phyloP scores from a whole-genome alignment of 805 yeast species.

The Kuraishia capsulata region DNA sequence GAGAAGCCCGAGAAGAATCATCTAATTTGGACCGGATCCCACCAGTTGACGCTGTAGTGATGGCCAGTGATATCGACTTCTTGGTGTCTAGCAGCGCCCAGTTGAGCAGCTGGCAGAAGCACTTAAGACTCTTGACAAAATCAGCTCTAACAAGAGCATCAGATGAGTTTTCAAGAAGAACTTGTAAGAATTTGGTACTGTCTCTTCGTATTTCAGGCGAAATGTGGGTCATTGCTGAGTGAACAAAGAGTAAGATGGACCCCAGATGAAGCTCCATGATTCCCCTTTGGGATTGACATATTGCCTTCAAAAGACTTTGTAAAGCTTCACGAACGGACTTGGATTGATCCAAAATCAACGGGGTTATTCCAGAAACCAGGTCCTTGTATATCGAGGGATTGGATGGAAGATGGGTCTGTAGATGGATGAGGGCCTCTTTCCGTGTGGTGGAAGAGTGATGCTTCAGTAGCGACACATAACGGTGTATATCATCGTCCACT shows the following conservation, averaged over 20 bases:
- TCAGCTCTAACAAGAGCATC: conserved; percentile 49
- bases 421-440: conserved; percentile 55
- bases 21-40: conserved; percentile 7
- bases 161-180: conserved; percentile 46
- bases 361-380: conserved; percentile 46
- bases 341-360: conserved; percentile 61
- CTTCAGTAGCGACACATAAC: conserved; percentile 57
- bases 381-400: conserved; percentile 47
- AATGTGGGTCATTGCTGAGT: conserved; percentile 92
- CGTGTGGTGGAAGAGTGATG: conserved; percentile 68
- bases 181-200: conserved; percentile 57
- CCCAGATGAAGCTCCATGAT: conserved; percentile 54
- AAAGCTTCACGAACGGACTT: conserved; percentile 53
- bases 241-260: conserved; percentile 60
- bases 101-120: conserved; percentile 61
- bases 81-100: conserved; percentile 43
- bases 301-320: conserved; percentile 34
- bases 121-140: conserved; percentile 62
- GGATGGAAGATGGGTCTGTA: conserved; percentile 42
- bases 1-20: conserved; percentile 28
- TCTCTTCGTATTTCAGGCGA: conserved; percentile 66
- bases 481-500: conserved; percentile 39
- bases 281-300: conserved; percentile 41
- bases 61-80: conserved; percentile 16
- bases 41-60: conserved; percentile 13